Evolutionary conservation across 768 basidiomycete species (phyloP).

Genomic region (Collybia mongolica): DNA sequence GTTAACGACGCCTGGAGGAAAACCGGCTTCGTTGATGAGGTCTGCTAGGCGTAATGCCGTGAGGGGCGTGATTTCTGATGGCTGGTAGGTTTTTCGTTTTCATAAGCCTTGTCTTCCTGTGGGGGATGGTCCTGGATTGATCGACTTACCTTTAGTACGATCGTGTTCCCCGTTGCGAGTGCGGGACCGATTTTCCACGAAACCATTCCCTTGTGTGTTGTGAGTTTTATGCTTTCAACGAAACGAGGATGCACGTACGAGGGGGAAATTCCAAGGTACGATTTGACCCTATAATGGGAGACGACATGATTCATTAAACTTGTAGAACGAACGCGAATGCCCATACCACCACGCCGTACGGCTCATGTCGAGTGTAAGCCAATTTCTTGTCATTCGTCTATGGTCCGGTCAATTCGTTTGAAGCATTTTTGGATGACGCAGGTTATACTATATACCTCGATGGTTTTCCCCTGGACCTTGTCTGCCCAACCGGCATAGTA

Average conservation of each 20-base stretch:
- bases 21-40: conserved; percentile 61
- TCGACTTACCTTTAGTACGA: conserved; percentile 49
- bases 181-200: conserved; percentile 24
- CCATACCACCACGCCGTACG: conserved; percentile 38
- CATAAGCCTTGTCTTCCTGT: not conserved
- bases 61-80: conserved; percentile 64
- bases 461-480: conserved; percentile 50
- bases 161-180: conserved; percentile 47
- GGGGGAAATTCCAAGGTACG: conserved; percentile 54
- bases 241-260: conserved; percentile 7
- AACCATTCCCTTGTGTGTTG: conserved; percentile 5
- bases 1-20: conserved; percentile 71
- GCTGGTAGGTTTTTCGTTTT: conserved; percentile 37
- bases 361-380: conserved; percentile 69
- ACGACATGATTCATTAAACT: not conserved
- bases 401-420: not conserved
- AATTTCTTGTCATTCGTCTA: conserved; percentile 49
- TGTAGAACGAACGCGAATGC: not conserved
- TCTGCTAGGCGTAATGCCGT: conserved; percentile 48
- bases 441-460: conserved; percentile 30
- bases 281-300: conserved; percentile 32
- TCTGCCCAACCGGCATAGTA: conserved; percentile 72
- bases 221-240: no score
- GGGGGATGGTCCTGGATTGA: no score
- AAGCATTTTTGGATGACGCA: not conserved